Evolutionary conservation across 129 eudicot genomes (phyloP).

Genomic region (Gnaphalium uliginosum): DNA sequence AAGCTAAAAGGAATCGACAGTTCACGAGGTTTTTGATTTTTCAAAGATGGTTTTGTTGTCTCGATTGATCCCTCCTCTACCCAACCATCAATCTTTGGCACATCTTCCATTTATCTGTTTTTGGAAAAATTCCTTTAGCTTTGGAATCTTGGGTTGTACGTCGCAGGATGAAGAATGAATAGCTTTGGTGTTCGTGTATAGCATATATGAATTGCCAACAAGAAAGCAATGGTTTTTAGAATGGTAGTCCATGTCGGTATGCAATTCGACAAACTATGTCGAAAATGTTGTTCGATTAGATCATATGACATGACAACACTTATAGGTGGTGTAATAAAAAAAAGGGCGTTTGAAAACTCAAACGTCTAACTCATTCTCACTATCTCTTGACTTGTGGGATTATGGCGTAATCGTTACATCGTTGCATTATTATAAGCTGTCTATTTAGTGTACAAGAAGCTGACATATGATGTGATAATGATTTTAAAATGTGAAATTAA

Average conservation of each 20-base stretch:
- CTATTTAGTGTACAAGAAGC: too few species aligned
- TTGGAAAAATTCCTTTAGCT: conserved; percentile 25
- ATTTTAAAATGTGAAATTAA: too few species aligned
- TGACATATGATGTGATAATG: too few species aligned
- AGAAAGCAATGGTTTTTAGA: conserved; percentile 12
- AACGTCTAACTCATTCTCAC: conserved; percentile 13
- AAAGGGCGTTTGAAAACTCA: not conserved
- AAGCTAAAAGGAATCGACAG: conserved; percentile 32
- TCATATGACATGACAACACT: conserved; percentile 19
- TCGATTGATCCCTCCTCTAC: conserved; percentile 28
- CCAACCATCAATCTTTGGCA: conserved; percentile 17
- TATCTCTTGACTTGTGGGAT: not conserved
- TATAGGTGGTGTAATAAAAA: conserved; percentile 17
- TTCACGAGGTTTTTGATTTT: conserved; percentile 27
- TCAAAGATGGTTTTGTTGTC: conserved; percentile 33
- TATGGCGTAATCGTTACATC: conserved; percentile 1
- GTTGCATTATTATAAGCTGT: too few species aligned
- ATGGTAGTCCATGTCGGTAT: conserved; percentile 16
- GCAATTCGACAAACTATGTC: conserved; percentile 10
- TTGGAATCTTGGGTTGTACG: conserved; percentile 30
- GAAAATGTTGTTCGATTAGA: conserved; percentile 12
- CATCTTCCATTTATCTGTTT: conserved; percentile 33
- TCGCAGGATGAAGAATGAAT: conserved; percentile 23
- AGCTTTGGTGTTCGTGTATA: conserved; percentile 19
- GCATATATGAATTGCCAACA: conserved; percentile 18